Evolutionary conservation across 495 filamentous ascomycete species (phyloP), one percentile per base, ranked within the genome.

Genomic region (Penicillium dipodomyicola): DNA sequence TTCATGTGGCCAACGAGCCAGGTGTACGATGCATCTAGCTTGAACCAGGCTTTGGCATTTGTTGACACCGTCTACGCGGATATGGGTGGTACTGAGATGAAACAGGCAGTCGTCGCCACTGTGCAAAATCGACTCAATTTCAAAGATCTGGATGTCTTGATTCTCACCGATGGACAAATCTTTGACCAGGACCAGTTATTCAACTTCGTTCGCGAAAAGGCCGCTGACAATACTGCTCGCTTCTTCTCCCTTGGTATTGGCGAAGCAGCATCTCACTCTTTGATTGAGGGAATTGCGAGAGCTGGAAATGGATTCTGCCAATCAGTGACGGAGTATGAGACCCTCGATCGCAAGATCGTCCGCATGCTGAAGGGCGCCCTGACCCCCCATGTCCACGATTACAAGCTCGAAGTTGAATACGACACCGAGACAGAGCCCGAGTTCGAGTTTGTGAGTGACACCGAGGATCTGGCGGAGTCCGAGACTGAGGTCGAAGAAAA

Each of bases 151-250:
- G 84, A 88, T 50, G 75, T 88, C 2, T 80, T 91, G 52, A 58
- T 91, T 22, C 67, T 89, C 32, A 90, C 88, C 0, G 88, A 90
- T 64, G 88, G 88, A n/a, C 73, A 88, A 61, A 82, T 88, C 23
- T 88, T 80, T 78, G 22, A 80, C 6, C 82, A 85, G 54, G 52
- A 80, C 0, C 5, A n/a, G 0, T 57, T 90, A 1, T 87, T 89
- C 60, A 11, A 51, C 10, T 81, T 84, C 62, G 69, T 86, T 7
- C 55, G 62, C 7, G 57, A 74, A 37, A 72, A 66, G 39, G 50
- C 59, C 29, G 48, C 47, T 9, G 71, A 81, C n/a, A 76, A 75
- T 5, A 71, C 72, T 8, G 76, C 85, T 19, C 78, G 87, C 0
- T 78, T 89, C 40, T 90, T 89, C 54, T 77, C 84, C 4, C 71